phyloP scores from a whole-genome alignment of 177 flowering plant genomes.

The Vitis hybrid region DNA sequence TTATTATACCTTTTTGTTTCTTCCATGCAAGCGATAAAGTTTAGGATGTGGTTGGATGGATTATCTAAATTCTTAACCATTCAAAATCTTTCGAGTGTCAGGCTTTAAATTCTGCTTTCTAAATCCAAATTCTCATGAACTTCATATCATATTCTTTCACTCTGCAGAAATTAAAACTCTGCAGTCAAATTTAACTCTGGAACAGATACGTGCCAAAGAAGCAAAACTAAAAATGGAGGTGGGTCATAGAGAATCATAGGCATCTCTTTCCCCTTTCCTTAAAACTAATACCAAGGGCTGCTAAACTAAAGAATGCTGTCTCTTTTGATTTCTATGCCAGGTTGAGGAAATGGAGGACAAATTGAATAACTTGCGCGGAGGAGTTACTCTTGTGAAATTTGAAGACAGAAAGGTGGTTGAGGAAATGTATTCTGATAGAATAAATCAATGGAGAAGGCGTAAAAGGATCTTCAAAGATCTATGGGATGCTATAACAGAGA shows the following conservation, averaged over 20 bases:
- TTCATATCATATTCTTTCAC: background rate
- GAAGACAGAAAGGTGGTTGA: slow-evolving; percentile 71
- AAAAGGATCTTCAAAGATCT: slow-evolving; percentile 89
- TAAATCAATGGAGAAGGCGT: slow-evolving; percentile 87
- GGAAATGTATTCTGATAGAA: slow-evolving; percentile 40
- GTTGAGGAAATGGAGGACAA: slow-evolving; percentile 74
- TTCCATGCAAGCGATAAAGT: background rate
- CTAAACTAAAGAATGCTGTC: background rate
- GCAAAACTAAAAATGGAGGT: slow-evolving; percentile 63
- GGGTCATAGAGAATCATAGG: background rate
- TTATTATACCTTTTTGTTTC: background rate
- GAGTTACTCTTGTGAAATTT: slow-evolving; percentile 77
- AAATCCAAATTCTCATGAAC: background rate
- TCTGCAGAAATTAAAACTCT: slow-evolving; percentile 70
- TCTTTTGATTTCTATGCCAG: slow-evolving; percentile 27
- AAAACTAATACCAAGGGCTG: background rate
- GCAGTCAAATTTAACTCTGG: slow-evolving; percentile 85
- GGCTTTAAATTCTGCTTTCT: background rate
- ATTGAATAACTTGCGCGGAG: slow-evolving; percentile 66
- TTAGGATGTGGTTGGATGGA: background rate
- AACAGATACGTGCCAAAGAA: slow-evolving; percentile 64
- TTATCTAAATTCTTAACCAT: background rate
- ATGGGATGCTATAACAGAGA: slow-evolving; percentile 92
- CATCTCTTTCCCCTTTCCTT: background rate
- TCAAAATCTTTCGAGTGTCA: background rate